phyloP scores from a whole-genome alignment of 805 yeast genomes.

The Martiniozyma abietophila region DNA sequence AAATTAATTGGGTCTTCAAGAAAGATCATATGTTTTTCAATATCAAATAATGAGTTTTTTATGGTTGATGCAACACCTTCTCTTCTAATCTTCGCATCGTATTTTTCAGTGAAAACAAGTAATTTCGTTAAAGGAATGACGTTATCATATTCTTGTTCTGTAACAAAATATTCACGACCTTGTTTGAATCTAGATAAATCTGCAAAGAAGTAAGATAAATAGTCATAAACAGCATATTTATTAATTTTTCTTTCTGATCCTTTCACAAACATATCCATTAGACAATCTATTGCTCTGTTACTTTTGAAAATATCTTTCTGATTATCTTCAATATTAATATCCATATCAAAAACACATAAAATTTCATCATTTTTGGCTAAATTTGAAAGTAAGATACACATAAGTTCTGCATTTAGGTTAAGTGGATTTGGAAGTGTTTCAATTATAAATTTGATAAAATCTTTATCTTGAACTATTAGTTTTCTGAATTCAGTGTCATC shows the following conservation, averaged over 20 bases:
- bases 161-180: constrained; percentile 73
- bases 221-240: constrained; percentile 68
- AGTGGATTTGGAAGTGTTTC: constrained; percentile 42
- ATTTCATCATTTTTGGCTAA: constrained; percentile 70
- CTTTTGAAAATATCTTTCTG: constrained; percentile 48
- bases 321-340: constrained; percentile 20
- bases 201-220: constrained; percentile 79
- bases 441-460: constrained; percentile 41
- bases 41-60: constrained; percentile 80
- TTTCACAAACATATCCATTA: constrained; percentile 83
- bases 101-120: constrained; percentile 73
- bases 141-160: constrained; percentile 61
- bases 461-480: constrained; percentile 54
- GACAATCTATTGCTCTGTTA: constrained; percentile 56
- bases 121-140: constrained; percentile 77
- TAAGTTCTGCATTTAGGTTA: constrained; percentile 67
- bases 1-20: constrained; percentile 59
- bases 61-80: constrained; percentile 91
- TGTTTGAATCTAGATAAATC: constrained; percentile 69
- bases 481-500: constrained; percentile 58
- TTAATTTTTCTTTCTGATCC: constrained; percentile 69
- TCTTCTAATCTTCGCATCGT: constrained; percentile 69
- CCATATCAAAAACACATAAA: constrained; percentile 37
- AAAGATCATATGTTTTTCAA: constrained; percentile 53
- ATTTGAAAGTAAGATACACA: constrained; percentile 77